Evolutionary conservation across 2,329 filamentous ascomycete species (phyloP).

Genomic region (Leptographium wingfieldii): DNA sequence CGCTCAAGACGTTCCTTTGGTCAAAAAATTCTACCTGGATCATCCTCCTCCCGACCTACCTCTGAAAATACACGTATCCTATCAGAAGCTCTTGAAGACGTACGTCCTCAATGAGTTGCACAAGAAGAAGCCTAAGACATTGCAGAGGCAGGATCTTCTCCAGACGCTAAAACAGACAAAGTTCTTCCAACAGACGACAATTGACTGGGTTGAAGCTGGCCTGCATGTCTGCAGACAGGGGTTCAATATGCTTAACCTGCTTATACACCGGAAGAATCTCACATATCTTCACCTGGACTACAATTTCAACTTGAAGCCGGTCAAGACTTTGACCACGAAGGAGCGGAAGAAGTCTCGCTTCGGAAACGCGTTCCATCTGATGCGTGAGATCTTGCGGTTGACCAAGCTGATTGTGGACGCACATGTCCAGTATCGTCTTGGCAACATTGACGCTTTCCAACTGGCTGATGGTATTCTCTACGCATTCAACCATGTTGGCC

Average conservation of each 20-base stretch:
- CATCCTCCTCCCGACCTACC: conserved; percentile 80
- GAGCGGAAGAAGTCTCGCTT: conserved; percentile 99
- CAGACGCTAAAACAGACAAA: conserved; percentile 89
- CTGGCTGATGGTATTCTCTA: conserved; percentile 98
- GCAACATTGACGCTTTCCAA: conserved; percentile 98
- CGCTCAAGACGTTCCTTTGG: conserved; percentile 88
- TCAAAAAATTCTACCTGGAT: conserved; percentile 98
- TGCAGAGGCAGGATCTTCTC: conserved; percentile 87
- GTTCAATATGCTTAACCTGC: conserved; percentile 96
- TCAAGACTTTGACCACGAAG: conserved; percentile 96
- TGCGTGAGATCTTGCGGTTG: conserved; percentile 91
- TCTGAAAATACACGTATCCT: conserved; percentile 94
- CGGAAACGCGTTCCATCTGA: conserved; percentile 96
- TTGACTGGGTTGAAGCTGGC: conserved; percentile 98
- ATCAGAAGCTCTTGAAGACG: conserved; percentile 93
- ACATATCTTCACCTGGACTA: conserved; percentile 98
- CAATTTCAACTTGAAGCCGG: conserved; percentile 98
- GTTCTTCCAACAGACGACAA: conserved; percentile 98
- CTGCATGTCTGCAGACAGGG: conserved; percentile 95
- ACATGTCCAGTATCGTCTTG: conserved; percentile 92
- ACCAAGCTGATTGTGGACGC: conserved; percentile 98
- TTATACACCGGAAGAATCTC: conserved; percentile 96
- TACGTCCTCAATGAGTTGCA: conserved; percentile 95
- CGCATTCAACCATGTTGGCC: conserved; percentile 97
- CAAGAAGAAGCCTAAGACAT: conserved; percentile 87